These are phyloP conservation scores for Areca catechu DNA, from an alignment of 176 grass and related monocot species.

Conservation along the genomic window DNA sequence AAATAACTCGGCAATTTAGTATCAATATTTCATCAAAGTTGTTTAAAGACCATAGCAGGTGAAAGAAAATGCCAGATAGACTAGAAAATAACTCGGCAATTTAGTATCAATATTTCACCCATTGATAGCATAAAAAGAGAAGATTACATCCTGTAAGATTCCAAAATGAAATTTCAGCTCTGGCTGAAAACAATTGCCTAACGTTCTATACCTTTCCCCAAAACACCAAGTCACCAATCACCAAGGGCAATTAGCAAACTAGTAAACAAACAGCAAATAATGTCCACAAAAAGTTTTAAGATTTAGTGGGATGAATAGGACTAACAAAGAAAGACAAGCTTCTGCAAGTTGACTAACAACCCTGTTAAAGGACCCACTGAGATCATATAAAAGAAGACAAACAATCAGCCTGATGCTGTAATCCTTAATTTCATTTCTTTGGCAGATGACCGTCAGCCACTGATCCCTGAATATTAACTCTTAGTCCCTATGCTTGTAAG, in stretches of 20 bases:
- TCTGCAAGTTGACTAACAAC: background rate
- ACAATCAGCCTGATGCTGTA: too few relatives aligned
- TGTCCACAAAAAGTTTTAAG: background rate
- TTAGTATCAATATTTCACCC: too few relatives aligned
- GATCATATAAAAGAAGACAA: background rate
- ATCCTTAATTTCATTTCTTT: conserved; percentile 6
- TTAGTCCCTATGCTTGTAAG: conserved; percentile 19
- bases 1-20: too few relatives aligned
- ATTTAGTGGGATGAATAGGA: background rate
- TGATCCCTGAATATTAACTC: conserved; percentile 7
- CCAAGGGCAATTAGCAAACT: conserved; percentile 1
- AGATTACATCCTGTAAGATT: conserved; percentile 14
- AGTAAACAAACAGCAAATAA: conserved; percentile 6
- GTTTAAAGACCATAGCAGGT: too few relatives aligned
- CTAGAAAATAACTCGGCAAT: too few relatives aligned
- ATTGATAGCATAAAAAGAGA: background rate
- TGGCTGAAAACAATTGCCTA: conserved; percentile 12
- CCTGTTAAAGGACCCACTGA: background rate
- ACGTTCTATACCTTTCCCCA: background rate
- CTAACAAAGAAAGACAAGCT: conserved; percentile 6
- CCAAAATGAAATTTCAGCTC: conserved; percentile 17
- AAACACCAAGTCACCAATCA: conserved; percentile 3
- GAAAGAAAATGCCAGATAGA: too few relatives aligned
- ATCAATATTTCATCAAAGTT: too few relatives aligned
- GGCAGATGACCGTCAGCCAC: conserved; percentile 1